These are phyloP conservation scores for Selaginella tamariscina DNA, from an alignment of 75 land plant species.

Conservation along the genomic window DNA sequence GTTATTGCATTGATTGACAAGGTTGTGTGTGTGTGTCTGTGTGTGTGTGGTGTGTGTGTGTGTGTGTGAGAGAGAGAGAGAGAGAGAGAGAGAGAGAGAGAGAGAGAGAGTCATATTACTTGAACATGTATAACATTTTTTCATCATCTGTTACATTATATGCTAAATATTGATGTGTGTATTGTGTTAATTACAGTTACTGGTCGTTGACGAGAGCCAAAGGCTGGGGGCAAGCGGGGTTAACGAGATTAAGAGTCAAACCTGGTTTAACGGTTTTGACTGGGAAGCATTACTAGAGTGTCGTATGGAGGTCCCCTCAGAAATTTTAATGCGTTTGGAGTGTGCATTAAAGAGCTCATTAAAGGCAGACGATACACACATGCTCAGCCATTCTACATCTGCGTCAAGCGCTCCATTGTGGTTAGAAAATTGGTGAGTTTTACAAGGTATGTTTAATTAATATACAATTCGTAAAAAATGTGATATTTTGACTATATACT, in stretches of 20 bases:
- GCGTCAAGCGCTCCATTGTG: slow-evolving; percentile 38
- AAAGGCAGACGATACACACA: slow-evolving; percentile 25
- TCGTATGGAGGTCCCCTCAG: slow-evolving; percentile 46
- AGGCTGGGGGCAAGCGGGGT: slow-evolving; percentile 52
- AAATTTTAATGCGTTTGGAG: slow-evolving; percentile 45
- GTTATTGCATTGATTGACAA: slow-evolving; percentile 70
- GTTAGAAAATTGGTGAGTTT: slow-evolving; percentile 61
- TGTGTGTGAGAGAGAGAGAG: slow-evolving; percentile 11
- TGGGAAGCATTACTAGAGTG: slow-evolving; percentile 41
- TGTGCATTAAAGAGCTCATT: slow-evolving; percentile 32
- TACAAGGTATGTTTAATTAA: not conserved
- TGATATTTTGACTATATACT: too few relatives aligned
- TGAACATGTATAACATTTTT: not conserved
- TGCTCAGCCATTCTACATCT: slow-evolving; percentile 11
- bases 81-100: too few relatives aligned
- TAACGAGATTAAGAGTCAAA: slow-evolving; percentile 47
- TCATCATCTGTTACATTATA: not conserved
- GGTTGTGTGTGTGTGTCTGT: slow-evolving; percentile 23
- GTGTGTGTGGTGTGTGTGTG: slow-evolving; percentile 9
- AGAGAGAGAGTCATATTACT: not conserved
- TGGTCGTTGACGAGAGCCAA: slow-evolving; percentile 53
- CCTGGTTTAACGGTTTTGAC: slow-evolving; percentile 64
- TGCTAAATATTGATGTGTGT: not conserved
- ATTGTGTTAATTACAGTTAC: slow-evolving; percentile 40
- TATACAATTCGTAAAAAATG: not conserved